phyloP scores from a whole-genome alignment of 2,329 filamentous ascomycete species.

The Leptographium wingfieldii region DNA sequence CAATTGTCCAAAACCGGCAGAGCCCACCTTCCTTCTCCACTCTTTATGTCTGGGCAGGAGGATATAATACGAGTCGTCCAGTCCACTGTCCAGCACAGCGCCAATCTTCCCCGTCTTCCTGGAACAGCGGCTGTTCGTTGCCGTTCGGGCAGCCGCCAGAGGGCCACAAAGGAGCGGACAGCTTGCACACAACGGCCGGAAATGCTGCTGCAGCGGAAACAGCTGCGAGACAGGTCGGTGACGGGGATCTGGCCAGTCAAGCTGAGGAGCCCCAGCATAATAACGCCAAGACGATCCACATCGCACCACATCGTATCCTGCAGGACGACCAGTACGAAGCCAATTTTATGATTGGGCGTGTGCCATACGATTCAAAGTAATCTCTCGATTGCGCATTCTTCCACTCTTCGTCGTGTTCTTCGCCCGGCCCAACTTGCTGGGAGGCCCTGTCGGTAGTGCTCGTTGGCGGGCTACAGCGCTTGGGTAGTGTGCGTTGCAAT shows the following conservation, averaged over 20 bases:
- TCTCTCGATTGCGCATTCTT: no score
- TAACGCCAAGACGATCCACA: neutral
- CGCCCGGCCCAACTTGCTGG: no score
- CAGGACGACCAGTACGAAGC: neutral
- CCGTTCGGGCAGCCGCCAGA: neutral
- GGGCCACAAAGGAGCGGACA: neutral
- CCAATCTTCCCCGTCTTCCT: no score
- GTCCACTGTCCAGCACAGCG: neutral
- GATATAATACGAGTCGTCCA: neutral
- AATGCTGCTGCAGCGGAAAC: no score
- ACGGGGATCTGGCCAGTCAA: no score
- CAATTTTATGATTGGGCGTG: neutral
- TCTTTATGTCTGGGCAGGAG: neutral
- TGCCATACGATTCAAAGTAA: neutral
- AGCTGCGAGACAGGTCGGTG: no score
- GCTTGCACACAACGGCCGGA: no score
- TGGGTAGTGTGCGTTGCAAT: no score
- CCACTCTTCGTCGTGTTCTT: no score
- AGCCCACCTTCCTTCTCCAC: constrained; percentile 5
- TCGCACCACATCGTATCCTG: neutral
- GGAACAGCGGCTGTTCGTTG: no score
- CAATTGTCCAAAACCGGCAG: constrained; percentile 5
- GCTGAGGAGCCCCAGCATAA: neutral
- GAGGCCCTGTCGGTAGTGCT: no score
- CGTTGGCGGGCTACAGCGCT: no score